Evolutionary conservation across 306 rosid species (phyloP).

Genomic region (Cicer chorassanicum): DNA sequence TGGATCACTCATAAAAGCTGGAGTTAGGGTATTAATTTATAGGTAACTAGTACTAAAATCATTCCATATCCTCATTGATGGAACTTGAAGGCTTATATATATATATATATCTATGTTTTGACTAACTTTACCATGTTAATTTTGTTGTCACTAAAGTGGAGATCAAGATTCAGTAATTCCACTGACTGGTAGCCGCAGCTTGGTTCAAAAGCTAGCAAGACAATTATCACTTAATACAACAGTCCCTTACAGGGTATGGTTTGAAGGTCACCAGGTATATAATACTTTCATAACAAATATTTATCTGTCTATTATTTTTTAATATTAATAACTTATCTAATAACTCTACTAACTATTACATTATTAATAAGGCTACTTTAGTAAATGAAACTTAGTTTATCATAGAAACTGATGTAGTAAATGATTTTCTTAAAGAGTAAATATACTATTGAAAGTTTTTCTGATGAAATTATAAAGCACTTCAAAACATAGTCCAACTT

Average conservation of each 20-base stretch:
- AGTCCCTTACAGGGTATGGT: constrained; percentile 94
- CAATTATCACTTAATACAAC: constrained; percentile 68
- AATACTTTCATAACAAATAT: no score
- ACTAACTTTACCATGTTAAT: constrained; percentile 19
- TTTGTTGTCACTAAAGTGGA: constrained; percentile 60
- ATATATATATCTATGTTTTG: not conserved
- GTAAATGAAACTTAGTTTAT: no score
- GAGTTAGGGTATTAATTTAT: constrained; percentile 80
- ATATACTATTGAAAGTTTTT: no score
- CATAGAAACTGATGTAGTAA: not conserved
- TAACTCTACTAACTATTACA: not conserved
- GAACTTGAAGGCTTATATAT: constrained; percentile 6
- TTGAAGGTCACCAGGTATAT: constrained; percentile 76
- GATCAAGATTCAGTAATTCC: constrained; percentile 99
- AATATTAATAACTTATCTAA: not conserved
- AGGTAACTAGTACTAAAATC: constrained; percentile 56
- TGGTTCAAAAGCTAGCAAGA: constrained; percentile 76
- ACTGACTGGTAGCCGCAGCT: constrained; percentile 82
- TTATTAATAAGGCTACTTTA: no score
- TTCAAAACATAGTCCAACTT: not conserved
- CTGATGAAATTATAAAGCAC: not conserved
- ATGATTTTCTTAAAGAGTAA: no score
- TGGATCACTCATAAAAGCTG: constrained; percentile 72
- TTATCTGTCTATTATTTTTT: no score
- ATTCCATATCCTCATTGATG: constrained; percentile 22